Percentiles rank a stretch among this genome's conserved stretches.
Conservation (phyloP, 805 yeast species). For the Zygosaccharomyces siamensis region DNA sequence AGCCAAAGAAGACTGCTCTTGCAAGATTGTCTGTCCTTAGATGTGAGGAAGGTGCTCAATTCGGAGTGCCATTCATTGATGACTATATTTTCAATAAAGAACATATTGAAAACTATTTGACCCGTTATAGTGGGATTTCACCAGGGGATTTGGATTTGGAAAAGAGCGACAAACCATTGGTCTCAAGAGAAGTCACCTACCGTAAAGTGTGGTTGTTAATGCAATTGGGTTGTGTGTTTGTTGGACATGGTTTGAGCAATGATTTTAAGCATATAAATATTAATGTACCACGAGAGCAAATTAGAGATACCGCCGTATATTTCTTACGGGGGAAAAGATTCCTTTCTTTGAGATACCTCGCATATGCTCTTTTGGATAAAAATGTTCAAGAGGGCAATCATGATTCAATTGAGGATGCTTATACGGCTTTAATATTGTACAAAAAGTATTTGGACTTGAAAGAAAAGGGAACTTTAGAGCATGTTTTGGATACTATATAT, state of each 20-base stretch:
- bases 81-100: slow-evolving; percentile 79
- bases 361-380: slow-evolving; percentile 68
- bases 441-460: slow-evolving; percentile 62
- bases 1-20: slow-evolving; percentile 70
- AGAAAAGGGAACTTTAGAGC: slow-evolving; percentile 54
- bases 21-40: slow-evolving; percentile 88
- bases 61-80: slow-evolving; percentile 81
- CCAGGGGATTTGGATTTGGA: slow-evolving; percentile 81
- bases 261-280: slow-evolving; percentile 93
- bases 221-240: slow-evolving; percentile 84
- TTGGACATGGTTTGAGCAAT: slow-evolving; percentile 88
- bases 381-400: slow-evolving; percentile 90
- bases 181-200: slow-evolving; percentile 76
- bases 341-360: slow-evolving; percentile 78
- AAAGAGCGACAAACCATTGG: slow-evolving; percentile 61
- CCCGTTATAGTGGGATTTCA: slow-evolving; percentile 90
- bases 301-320: slow-evolving; percentile 83
- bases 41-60: slow-evolving; percentile 58
- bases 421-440: slow-evolving; percentile 75
- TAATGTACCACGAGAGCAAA: slow-evolving; percentile 79
- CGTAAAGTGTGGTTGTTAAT: slow-evolving; percentile 84
- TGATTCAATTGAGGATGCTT: slow-evolving; percentile 95
- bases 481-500: slow-evolving; percentile 61
- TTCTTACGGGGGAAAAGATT: slow-evolving; percentile 73
- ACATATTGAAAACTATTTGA: slow-evolving; percentile 76